Evolutionary conservation across 2,329 filamentous ascomycete genomes (phyloP), one percentile per base, ranked within the genome.

Genomic region (Neonectria faginata): DNA sequence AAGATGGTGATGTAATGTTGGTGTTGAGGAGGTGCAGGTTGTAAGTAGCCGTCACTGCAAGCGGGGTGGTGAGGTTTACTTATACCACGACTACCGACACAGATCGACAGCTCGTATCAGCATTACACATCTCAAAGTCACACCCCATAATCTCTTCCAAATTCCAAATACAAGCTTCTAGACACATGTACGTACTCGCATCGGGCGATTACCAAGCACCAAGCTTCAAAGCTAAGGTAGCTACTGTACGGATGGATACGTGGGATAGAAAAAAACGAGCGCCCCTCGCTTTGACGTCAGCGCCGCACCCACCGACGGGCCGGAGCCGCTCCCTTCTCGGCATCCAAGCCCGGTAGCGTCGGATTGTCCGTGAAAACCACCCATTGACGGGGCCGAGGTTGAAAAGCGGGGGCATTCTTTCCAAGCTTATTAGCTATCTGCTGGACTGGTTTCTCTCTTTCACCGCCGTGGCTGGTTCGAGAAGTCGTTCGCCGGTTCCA

Each of bases 141-240:
- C 1, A 11, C 31, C 31, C 10, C 29, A 8, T 10, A 9, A 29
- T 10, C 8, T 29, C 29, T 25, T 25, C 25, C 25, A 6, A 25
- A 29, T 29, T 29, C 29, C 31, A 33, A 33, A 16, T 39, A 8
- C 36, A 70, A 65, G 20, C 62, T 61, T 51, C 41, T 25, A 33
- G 25, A 25, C 25, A 25, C 4, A 25, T 25, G 5, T 25, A 25
- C 25, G 25, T 25, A 27, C 48, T 67, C 27, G 18, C 36, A 48
- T 5, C 27, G 14, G 29, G 6, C 25, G 44, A 56, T 70, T 64
- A 70, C 68, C 69, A 70, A 70, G 66, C 63, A 47, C 31, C 20
- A 48, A 63, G 53, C 29, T 57, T 39, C 20, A 14, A 20, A 20
- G 20, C 20, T 20, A 20, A 39, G 36, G 3, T 42, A 41, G 5